A percentile compares a stretch with the other conserved stretches of the same genome.
These are phyloP conservation scores for Clathrus columnatus DNA, from an alignment of 768 basidiomycete genomes.

Conservation along the genomic window DNA sequence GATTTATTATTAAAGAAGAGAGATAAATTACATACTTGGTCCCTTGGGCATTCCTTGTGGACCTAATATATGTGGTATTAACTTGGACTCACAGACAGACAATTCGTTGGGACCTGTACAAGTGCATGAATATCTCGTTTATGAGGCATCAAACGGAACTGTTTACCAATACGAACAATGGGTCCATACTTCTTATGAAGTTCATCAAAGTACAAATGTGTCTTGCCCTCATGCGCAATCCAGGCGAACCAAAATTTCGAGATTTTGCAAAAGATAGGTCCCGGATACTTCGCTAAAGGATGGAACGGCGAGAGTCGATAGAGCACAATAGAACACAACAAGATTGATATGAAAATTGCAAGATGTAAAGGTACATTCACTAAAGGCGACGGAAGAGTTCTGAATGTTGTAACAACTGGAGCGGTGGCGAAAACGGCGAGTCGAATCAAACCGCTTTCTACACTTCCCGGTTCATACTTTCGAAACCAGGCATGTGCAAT, in stretches of 20 bases:
- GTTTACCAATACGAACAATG: conserved; percentile 26
- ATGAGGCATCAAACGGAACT: background rate
- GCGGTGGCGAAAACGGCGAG: background rate
- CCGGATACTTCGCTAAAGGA: conserved; percentile 30
- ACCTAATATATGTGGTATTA: background rate
- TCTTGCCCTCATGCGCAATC: conserved; percentile 15
- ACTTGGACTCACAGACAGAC: conserved; percentile 18
- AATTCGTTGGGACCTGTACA: conserved; percentile 30
- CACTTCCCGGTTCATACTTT: background rate
- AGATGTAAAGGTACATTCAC: conserved; percentile 12
- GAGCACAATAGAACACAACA: conserved; percentile 21
- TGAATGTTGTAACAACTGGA: background rate
- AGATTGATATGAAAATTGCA: background rate
- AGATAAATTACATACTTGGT: background rate
- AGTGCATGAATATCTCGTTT: background rate
- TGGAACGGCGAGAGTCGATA: conserved; percentile 32
- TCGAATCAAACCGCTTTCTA: background rate
- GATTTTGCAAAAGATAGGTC: conserved; percentile 23
- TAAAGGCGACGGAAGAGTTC: background rate
- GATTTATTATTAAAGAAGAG: background rate
- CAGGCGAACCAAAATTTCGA: conserved; percentile 24
- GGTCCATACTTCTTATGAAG: conserved; percentile 25
- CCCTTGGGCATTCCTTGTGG: background rate
- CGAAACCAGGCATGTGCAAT: background rate
- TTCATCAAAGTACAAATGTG: conserved; percentile 15